Percentiles rank a stretch among this genome's conserved stretches.
phyloP scores from a whole-genome alignment of 768 basidiomycete species.

The Auricularia sp. region DNA sequence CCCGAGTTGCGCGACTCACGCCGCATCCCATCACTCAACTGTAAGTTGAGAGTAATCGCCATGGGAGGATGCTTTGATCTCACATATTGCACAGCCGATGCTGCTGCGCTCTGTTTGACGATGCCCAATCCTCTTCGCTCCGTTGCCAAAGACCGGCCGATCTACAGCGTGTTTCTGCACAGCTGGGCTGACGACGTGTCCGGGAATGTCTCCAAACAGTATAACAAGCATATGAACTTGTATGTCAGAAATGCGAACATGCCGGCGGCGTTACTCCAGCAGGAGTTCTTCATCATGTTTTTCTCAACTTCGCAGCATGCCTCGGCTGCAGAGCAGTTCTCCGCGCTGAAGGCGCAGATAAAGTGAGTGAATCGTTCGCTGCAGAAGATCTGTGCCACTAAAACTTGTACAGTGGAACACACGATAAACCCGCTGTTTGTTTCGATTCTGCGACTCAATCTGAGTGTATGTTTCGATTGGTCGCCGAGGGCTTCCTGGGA shows the following conservation, averaged over 20 bases:
- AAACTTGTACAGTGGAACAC: constrained; percentile 3
- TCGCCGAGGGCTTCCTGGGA: constrained; percentile 4
- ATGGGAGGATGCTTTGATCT: no score
- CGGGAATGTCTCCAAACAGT: constrained; percentile 9
- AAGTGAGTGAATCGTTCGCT: neutral
- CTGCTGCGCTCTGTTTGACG: no score
- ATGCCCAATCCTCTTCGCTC: constrained; percentile 8
- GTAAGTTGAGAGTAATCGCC: no score
- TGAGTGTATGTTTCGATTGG: constrained; percentile 5
- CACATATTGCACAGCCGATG: no score
- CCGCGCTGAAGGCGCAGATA: neutral
- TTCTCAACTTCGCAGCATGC: neutral
- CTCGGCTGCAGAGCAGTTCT: neutral
- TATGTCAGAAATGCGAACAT: constrained; percentile 4
- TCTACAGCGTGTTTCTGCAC: constrained; percentile 3
- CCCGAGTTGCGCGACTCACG: no score
- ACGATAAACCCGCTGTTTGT: constrained; percentile 2
- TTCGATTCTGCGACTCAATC: constrained; percentile 3
- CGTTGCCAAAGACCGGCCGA: neutral
- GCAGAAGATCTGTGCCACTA: neutral
- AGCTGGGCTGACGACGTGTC: constrained; percentile 8
- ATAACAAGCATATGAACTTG: constrained; percentile 5
- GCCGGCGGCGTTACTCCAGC: neutral
- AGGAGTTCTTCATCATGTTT: constrained; percentile 2
- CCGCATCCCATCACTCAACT: no score